These are phyloP conservation scores for Ophidiomyces ophidiicola DNA, from an alignment of 2,329 filamentous ascomycete genomes.

Conservation along the genomic window DNA sequence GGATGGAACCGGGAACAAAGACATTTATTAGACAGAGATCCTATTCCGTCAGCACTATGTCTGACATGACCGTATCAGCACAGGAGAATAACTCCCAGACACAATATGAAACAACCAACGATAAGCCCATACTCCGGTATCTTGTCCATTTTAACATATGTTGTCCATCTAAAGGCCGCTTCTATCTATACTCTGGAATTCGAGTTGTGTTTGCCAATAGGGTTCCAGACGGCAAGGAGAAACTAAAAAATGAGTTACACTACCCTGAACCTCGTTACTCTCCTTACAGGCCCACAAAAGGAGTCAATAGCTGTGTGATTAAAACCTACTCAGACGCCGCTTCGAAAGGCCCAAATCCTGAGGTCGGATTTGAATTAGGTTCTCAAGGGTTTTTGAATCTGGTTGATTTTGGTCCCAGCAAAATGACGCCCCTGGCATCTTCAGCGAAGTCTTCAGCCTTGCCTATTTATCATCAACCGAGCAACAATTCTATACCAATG, in stretches of 20 bases:
- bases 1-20: conserved; percentile 89
- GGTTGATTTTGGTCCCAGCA: conserved; percentile 1
- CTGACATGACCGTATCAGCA: conserved; percentile 51
- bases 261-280: conserved; percentile 78
- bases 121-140: conserved; percentile 68
- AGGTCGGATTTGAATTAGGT: conserved; percentile 29
- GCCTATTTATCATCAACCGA: background rate
- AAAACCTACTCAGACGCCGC: conserved; percentile 47
- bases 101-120: conserved; percentile 26
- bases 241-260: conserved; percentile 77
- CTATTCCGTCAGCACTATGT: conserved; percentile 75
- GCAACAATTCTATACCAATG: background rate
- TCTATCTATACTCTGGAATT: conserved; percentile 82
- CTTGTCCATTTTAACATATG: conserved; percentile 89
- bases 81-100: conserved; percentile 43
- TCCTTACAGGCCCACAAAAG: conserved; percentile 58
- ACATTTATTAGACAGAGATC: conserved; percentile 91
- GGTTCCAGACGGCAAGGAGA: conserved; percentile 90
- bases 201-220: conserved; percentile 94
- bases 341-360: conserved; percentile 46
- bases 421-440: background rate
- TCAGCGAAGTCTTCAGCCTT: background rate
- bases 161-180: conserved; percentile 68
- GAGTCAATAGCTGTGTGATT: conserved; percentile 36
- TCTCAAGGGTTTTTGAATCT: conserved; percentile 14